Conservation (phyloP, 1,284 basidiomycete genomes). For the Wallemia mellicola region DNA sequence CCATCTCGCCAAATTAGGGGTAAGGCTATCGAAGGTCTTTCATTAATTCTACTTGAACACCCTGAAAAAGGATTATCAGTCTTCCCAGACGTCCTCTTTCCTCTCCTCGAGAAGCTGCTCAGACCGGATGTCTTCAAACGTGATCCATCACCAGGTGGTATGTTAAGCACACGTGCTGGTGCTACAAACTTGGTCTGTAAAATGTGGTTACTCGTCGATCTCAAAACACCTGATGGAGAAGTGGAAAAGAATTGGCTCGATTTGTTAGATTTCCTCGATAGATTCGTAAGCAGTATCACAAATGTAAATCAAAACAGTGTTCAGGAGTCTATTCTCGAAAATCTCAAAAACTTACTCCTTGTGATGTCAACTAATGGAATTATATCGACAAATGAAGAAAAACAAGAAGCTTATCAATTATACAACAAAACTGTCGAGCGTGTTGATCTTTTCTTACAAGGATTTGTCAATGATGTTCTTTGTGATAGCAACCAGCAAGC, state of each 20-base stretch:
- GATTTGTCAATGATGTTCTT: slow-evolving; percentile 34
- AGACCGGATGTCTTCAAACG: slow-evolving; percentile 49
- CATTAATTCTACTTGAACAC: neutral
- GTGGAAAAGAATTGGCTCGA: slow-evolving; percentile 60
- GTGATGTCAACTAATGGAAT: slow-evolving; percentile 77
- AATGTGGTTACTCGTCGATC: slow-evolving; percentile 61
- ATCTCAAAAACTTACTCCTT: slow-evolving; percentile 80
- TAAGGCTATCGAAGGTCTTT: neutral
- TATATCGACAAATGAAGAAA: slow-evolving; percentile 23
- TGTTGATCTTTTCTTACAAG: slow-evolving; percentile 62
- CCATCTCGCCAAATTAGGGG: neutral
- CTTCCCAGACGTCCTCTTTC: slow-evolving; percentile 73
- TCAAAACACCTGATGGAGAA: slow-evolving; percentile 38
- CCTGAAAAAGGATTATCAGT: slow-evolving; percentile 16
- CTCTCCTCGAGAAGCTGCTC: slow-evolving; percentile 66
- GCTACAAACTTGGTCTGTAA: slow-evolving; percentile 74
- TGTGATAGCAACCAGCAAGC: neutral
- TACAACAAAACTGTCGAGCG: slow-evolving; percentile 59
- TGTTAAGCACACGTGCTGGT: slow-evolving; percentile 63
- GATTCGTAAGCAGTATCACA: slow-evolving; percentile 38
- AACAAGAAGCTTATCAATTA: slow-evolving; percentile 36
- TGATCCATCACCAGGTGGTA: slow-evolving; percentile 36
- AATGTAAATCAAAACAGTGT: slow-evolving; percentile 2
- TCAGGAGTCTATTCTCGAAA: slow-evolving; percentile 72
- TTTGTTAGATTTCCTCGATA: slow-evolving; percentile 67